These are phyloP conservation scores for Aspergillus sclerotiicarbonarius DNA, from an alignment of 495 filamentous ascomycete species.

Conservation along the genomic window DNA sequence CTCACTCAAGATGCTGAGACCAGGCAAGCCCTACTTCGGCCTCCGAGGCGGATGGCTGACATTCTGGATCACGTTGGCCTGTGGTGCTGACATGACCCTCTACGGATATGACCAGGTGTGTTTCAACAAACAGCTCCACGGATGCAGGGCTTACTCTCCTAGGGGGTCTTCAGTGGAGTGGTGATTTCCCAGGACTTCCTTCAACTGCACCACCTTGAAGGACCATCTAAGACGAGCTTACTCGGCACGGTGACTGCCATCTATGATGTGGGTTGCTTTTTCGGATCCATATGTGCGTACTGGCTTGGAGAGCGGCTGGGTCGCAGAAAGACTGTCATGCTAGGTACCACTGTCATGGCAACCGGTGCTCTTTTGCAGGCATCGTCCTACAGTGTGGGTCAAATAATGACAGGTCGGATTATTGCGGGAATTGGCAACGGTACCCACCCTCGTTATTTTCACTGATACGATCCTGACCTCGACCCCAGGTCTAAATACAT, in stretches of 20 bases:
- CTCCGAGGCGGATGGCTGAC: conserved; percentile 9
- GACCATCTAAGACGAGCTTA: conserved; percentile 46
- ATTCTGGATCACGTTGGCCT: conserved; percentile 9
- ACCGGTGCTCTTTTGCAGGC: conserved; percentile 60
- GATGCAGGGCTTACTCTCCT: conserved; percentile 12
- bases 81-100: conserved; percentile 46
- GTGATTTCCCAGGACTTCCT: conserved; percentile 57
- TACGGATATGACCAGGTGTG: conserved; percentile 53
- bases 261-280: conserved; percentile 61
- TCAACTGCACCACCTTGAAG: conserved; percentile 46
- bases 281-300: conserved; percentile 53
- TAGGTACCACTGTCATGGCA: conserved; percentile 57
- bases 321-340: conserved; percentile 53
- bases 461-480: no score
- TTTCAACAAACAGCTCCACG: background rate
- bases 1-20: background rate
- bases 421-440: conserved; percentile 12
- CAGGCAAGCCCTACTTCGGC: background rate
- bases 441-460: background rate
- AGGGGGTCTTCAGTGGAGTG: conserved; percentile 56
- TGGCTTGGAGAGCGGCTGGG: conserved; percentile 55
- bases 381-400: conserved; percentile 50
- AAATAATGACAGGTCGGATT: conserved; percentile 63
- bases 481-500: conserved; percentile 47
- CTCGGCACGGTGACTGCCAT: conserved; percentile 59